phyloP scores from a whole-genome alignment of 345 rosid species.

The Excoecaria agallocha region DNA sequence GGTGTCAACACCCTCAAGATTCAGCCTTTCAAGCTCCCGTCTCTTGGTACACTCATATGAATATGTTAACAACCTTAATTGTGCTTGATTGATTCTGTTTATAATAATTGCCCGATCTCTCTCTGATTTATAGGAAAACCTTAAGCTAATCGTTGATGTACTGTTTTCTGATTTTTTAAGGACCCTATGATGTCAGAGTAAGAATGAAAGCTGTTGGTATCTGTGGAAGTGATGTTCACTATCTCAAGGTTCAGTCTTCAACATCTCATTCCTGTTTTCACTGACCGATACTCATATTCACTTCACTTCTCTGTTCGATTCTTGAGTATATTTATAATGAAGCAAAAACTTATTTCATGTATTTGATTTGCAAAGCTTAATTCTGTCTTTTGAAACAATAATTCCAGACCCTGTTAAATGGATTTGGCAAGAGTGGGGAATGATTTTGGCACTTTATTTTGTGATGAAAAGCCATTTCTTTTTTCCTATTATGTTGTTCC shows the following conservation, averaged over 20 bases:
- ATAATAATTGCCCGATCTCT: neutral
- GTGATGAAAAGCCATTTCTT: neutral
- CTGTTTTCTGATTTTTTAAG: slow-evolving; percentile 13
- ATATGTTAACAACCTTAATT: too few species aligned
- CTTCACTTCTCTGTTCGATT: neutral
- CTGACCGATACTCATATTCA: neutral
- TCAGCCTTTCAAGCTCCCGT: slow-evolving; percentile 56
- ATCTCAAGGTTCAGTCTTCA: slow-evolving; percentile 46
- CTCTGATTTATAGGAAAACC: neutral
- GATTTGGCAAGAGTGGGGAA: neutral
- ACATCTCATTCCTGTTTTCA: neutral
- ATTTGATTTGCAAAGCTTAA: neutral
- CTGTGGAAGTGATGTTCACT: slow-evolving; percentile 68
- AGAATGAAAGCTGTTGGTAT: slow-evolving; percentile 60
- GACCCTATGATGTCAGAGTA: slow-evolving; percentile 54
- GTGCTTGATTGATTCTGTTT: neutral
- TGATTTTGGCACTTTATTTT: neutral
- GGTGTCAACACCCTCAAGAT: slow-evolving; percentile 53
- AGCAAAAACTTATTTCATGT: neutral
- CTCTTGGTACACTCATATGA: slow-evolving; percentile 35
- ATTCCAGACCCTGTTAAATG: too few species aligned
- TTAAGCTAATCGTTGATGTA: neutral
- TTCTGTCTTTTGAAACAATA: too few species aligned
- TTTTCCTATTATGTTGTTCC: neutral
- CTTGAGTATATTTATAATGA: neutral